Percentiles rank a stretch among this genome's conserved stretches.
phyloP scores from a whole-genome alignment of 768 basidiomycete species.

The Pleurotus cornucopiae region DNA sequence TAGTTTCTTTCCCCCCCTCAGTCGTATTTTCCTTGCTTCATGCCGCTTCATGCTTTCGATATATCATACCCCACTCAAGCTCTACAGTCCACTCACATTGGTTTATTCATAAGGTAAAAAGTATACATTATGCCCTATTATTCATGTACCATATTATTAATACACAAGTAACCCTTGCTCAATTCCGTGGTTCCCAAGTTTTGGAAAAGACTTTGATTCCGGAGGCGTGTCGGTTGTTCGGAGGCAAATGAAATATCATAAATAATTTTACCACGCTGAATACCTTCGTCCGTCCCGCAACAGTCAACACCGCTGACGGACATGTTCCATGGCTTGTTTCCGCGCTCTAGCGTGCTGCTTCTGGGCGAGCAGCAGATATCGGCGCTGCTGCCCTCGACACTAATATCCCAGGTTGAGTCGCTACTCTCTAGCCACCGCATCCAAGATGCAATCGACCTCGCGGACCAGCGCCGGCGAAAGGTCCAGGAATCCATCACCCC shows the following conservation, averaged over 20 bases:
- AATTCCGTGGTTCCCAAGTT: too few species aligned
- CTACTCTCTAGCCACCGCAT: slow-evolving; percentile 61
- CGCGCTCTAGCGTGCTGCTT: slow-evolving; percentile 65
- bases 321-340: slow-evolving; percentile 37
- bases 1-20: not conserved
- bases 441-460: slow-evolving; percentile 58
- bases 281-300: too few species aligned
- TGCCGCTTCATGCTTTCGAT: not conserved
- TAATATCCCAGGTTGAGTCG: slow-evolving; percentile 69
- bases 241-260: too few species aligned
- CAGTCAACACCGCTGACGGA: not conserved
- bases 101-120: not conserved
- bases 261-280: too few species aligned
- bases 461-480: slow-evolving; percentile 57
- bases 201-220: too few species aligned
- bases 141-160: not conserved
- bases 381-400: slow-evolving; percentile 66
- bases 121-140: not conserved
- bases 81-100: not conserved
- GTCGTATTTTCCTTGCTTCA: not conserved
- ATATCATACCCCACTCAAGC: not conserved
- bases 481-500: slow-evolving; percentile 47
- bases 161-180: not conserved
- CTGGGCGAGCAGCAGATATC: slow-evolving; percentile 56
- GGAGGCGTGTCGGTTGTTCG: too few species aligned